These are phyloP conservation scores for Colletotrichum plurivorum DNA, from an alignment of 2,329 filamentous ascomycete species.

Conservation along the genomic window DNA sequence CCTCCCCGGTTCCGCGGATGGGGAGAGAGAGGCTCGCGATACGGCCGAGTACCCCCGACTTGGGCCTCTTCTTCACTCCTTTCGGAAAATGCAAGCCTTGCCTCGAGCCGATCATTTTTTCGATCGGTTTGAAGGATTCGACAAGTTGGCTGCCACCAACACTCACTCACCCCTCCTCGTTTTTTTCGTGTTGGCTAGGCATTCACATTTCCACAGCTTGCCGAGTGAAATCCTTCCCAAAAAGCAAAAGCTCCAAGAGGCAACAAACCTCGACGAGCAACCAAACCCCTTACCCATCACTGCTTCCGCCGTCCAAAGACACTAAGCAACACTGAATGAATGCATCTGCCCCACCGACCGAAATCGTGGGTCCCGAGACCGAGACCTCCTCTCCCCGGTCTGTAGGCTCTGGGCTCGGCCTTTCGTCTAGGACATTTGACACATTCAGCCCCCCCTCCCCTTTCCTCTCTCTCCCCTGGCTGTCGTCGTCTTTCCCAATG, in stretches of 20 bases:
- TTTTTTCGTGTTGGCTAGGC: too few relatives aligned
- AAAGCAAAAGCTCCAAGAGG: not conserved
- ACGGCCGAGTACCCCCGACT: not conserved
- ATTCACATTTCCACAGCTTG: too few relatives aligned
- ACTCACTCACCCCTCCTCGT: too few relatives aligned
- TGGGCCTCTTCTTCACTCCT: not conserved
- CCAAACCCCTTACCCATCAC: not conserved
- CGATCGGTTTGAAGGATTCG: not conserved
- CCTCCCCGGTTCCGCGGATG: too few relatives aligned
- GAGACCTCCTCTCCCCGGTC: not conserved
- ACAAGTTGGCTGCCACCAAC: not conserved
- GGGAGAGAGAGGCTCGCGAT: too few relatives aligned
- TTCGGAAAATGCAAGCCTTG: not conserved
- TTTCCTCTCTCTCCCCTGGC: not conserved
- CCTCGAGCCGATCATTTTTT: not conserved
- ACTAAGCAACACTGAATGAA: not conserved
- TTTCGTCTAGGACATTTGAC: not conserved
- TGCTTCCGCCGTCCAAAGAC: not conserved
- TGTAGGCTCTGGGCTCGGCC: not conserved
- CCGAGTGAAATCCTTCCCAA: not conserved
- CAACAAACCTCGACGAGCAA: not conserved
- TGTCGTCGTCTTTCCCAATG: too few relatives aligned
- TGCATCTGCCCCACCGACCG: conserved; percentile 3
- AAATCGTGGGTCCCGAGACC: not conserved
- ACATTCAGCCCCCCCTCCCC: not conserved